phyloP scores from a whole-genome alignment of 2,329 filamentous ascomycete genomes.

The Aspergillus luchuensis region DNA sequence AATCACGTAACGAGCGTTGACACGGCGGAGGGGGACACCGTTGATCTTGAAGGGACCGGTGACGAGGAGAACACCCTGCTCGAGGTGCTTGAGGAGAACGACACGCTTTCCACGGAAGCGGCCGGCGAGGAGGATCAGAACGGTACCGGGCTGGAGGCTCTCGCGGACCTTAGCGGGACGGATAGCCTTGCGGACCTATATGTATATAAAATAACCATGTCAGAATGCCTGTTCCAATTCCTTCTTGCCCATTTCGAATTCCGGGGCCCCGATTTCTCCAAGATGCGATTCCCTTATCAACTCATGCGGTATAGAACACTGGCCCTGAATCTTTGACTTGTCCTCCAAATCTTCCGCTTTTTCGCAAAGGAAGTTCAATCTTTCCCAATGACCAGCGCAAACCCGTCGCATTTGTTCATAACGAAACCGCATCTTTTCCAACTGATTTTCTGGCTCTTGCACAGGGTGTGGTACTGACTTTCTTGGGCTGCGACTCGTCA shows the following conservation, averaged over 20 bases:
- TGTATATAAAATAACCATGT: constrained; percentile 29
- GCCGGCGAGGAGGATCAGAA: constrained; percentile 98
- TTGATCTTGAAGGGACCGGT: constrained; percentile 99
- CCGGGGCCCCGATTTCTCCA: constrained; percentile 4
- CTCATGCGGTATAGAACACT: constrained; percentile 21
- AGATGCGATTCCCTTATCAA: constrained; percentile 30
- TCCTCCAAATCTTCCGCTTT: not conserved
- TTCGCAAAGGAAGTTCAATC: constrained; percentile 13
- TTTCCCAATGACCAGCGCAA: constrained; percentile 26
- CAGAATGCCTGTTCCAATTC: constrained; percentile 19
- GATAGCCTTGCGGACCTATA: constrained; percentile 89
- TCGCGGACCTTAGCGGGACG: constrained; percentile 84
- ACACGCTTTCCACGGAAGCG: constrained; percentile 99
- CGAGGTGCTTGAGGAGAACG: constrained; percentile 95
- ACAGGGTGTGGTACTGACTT: constrained; percentile 69
- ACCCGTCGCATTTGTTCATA: constrained; percentile 34
- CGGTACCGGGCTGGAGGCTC: constrained; percentile 88
- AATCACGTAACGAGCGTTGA: constrained; percentile 55
- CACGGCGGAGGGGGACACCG: constrained; percentile 91
- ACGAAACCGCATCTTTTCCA: constrained; percentile 28
- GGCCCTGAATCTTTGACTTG: constrained; percentile 17
- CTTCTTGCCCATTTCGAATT: not conserved
- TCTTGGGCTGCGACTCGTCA: constrained; percentile 84
- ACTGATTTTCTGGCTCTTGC: constrained; percentile 19
- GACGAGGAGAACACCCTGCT: constrained; percentile 97